Evolutionary conservation across 148 eudicot species (phyloP).

Genomic region (Rheum nobile): DNA sequence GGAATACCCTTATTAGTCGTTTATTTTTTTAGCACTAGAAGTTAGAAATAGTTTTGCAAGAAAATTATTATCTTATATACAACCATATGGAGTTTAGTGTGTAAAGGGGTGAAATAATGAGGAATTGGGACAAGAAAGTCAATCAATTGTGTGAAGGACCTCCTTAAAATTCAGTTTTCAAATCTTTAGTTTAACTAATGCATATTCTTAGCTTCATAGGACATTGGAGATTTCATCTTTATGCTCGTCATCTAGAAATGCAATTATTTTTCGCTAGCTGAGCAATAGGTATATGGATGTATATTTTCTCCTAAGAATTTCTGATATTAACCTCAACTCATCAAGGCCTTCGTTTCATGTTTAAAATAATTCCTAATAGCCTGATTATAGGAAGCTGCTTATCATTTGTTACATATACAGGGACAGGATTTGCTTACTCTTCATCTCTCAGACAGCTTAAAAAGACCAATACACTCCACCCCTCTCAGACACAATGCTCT

Average conservation of each 20-base stretch:
- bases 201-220: neutral
- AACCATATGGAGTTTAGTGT: neutral
- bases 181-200: neutral
- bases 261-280: neutral
- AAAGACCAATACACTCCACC: conserved; percentile 24
- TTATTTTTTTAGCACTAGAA: neutral
- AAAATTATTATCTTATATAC: neutral
- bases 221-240: neutral
- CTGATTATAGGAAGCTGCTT: neutral
- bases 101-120: neutral
- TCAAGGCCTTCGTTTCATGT: neutral
- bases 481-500: conserved; percentile 26
- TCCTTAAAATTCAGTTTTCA: neutral
- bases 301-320: neutral
- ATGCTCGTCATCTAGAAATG: neutral
- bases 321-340: neutral
- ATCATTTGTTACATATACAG: conserved; percentile 25
- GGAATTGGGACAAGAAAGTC: neutral
- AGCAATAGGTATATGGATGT: neutral
- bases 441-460: conserved; percentile 26
- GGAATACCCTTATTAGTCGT: neutral
- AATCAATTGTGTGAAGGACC: neutral
- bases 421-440: conserved; percentile 37
- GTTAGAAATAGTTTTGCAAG: too few species aligned
- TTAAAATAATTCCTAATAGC: neutral